Evolutionary conservation across 2,329 filamentous ascomycete species (phyloP).

Genomic region (Teratosphaeria zuluensis): DNA sequence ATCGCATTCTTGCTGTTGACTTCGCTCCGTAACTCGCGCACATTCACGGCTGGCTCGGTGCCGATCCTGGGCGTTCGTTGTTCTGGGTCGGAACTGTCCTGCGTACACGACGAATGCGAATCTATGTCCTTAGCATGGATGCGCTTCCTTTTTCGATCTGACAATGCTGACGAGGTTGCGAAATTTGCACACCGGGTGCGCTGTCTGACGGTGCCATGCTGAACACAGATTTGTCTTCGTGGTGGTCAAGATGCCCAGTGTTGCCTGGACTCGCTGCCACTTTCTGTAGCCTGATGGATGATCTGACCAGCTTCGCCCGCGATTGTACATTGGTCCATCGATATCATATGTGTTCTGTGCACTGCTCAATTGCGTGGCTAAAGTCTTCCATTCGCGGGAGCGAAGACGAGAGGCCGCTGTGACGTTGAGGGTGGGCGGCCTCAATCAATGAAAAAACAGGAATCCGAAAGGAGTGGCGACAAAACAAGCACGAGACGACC

Average conservation of each 20-base stretch:
- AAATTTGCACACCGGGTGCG: too few relatives aligned
- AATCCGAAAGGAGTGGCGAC: neutral
- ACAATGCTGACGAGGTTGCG: too few relatives aligned
- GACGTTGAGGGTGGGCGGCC: neutral
- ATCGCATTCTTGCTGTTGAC: conserved; percentile 3
- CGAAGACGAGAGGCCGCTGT: neutral
- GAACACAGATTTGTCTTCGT: neutral
- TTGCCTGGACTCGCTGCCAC: too few relatives aligned
- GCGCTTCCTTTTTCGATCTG: neutral
- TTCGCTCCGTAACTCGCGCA: neutral
- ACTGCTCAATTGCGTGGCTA: neutral
- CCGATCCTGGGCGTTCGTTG: neutral
- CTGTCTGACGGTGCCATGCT: neutral
- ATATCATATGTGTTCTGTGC: neutral
- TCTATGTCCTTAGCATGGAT: neutral
- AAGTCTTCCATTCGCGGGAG: neutral
- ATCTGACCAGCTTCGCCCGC: too few relatives aligned
- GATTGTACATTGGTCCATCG: too few relatives aligned
- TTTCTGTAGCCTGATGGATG: too few relatives aligned
- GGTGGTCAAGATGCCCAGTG: too few relatives aligned
- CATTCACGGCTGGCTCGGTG: neutral
- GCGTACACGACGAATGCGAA: neutral
- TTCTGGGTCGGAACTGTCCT: neutral
- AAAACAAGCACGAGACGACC: neutral
- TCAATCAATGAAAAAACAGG: neutral